Percentiles rank a stretch among this genome's conserved stretches.
phyloP scores from a whole-genome alignment of 768 basidiomycete genomes.

The Tulasnella sp. region DNA sequence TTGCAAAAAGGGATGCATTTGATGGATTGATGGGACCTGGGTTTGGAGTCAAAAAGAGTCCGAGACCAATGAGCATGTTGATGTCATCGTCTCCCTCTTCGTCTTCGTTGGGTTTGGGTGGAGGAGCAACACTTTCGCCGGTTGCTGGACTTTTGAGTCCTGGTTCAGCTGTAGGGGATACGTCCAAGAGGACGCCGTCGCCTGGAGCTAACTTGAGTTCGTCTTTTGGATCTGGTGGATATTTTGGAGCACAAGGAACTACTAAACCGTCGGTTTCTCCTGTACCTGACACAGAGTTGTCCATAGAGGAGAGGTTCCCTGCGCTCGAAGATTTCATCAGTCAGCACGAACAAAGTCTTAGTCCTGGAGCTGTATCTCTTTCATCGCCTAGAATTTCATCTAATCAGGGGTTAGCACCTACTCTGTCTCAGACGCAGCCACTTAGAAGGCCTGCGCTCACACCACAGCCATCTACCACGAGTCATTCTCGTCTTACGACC shows the following conservation, averaged over 20 bases:
- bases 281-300: slow-evolving; percentile 22
- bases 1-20: slow-evolving; percentile 48
- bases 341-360: slow-evolving; percentile 3
- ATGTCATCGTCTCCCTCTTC: background rate
- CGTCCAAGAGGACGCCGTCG: background rate
- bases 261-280: slow-evolving; percentile 2
- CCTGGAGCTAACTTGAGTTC: background rate
- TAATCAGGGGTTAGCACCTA: no score
- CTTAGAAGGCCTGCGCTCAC: slow-evolving; percentile 5
- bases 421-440: no score
- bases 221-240: slow-evolving; percentile 9
- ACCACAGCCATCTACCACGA: slow-evolving; percentile 11
- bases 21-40: slow-evolving; percentile 38
- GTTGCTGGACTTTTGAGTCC: no score
- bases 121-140: no score
- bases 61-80: background rate
- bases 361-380: background rate
- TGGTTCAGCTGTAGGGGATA: background rate
- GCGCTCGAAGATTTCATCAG: slow-evolving; percentile 71
- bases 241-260: slow-evolving; percentile 23
- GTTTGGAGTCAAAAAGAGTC: background rate
- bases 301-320: slow-evolving; percentile 65
- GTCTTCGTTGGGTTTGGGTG: no score
- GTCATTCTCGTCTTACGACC: no score
- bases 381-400: background rate